Percentiles rank a stretch among this genome's conserved stretches.
These are phyloP conservation scores for Pyracantha coccinea DNA, from an alignment of 331 rosid species.

Conservation along the genomic window DNA sequence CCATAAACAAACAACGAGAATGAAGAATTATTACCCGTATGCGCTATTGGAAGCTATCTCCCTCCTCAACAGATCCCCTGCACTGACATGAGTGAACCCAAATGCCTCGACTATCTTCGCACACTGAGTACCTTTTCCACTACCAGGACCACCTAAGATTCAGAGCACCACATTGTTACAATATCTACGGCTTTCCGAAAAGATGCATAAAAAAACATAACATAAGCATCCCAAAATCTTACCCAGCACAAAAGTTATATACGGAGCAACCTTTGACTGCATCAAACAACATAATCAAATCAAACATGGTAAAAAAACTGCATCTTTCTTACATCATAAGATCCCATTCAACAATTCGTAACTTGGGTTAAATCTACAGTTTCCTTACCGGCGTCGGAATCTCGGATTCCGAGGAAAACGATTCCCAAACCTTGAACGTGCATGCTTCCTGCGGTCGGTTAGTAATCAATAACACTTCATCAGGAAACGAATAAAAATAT, in stretches of 20 bases:
- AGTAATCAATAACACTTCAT: neutral
- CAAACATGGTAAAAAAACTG: neutral
- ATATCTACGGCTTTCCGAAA: neutral
- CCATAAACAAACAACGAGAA: slow-evolving; percentile 6
- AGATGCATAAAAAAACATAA: neutral
- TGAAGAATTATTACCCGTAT: slow-evolving; percentile 49
- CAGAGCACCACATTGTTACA: neutral
- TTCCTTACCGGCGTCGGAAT: slow-evolving; percentile 33
- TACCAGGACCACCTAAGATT: slow-evolving; percentile 87
- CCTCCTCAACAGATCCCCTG: slow-evolving; percentile 89
- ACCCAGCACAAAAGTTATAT: slow-evolving; percentile 87
- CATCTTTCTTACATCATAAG: neutral
- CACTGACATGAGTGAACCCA: slow-evolving; percentile 89
- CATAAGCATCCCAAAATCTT: slow-evolving; percentile 15
- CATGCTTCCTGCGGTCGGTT: slow-evolving; percentile 35
- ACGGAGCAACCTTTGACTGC: slow-evolving; percentile 51
- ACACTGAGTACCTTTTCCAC: slow-evolving; percentile 97
- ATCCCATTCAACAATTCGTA: neutral
- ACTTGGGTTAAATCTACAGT: neutral
- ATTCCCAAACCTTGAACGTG: slow-evolving; percentile 16
- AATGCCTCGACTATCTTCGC: slow-evolving; percentile 65
- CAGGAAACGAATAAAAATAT: neutral
- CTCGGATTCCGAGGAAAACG: slow-evolving; percentile 32
- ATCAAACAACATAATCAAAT: slow-evolving; percentile 13
- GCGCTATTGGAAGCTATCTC: slow-evolving; percentile 59